These are phyloP conservation scores for Athelia sp. DNA, from an alignment of 1,284 basidiomycete genomes.

Conservation along the genomic window DNA sequence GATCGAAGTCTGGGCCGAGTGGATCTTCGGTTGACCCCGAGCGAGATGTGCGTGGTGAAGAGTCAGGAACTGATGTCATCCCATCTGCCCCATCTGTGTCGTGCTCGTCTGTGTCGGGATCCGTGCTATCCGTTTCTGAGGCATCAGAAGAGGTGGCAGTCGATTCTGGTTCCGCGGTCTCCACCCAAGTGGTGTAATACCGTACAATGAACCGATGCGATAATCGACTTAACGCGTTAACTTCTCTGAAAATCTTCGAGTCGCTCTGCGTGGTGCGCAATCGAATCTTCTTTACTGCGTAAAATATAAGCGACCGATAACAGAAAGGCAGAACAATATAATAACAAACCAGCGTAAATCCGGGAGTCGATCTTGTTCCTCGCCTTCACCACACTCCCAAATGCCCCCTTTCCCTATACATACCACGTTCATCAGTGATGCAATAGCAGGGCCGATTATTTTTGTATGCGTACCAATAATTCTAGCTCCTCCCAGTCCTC, in stretches of 20 bases:
- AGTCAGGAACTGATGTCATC: conserved; percentile 47
- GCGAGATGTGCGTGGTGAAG: conserved; percentile 5
- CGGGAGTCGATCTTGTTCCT: conserved; percentile 75
- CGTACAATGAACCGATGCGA: conserved; percentile 90
- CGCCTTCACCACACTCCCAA: conserved; percentile 93
- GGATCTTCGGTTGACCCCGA: neutral
- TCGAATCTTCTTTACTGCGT: conserved; percentile 82
- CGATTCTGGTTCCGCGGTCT: conserved; percentile 51
- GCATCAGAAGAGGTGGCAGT: conserved; percentile 42
- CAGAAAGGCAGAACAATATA: neutral
- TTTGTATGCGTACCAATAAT: too few relatives aligned
- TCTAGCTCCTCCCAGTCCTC: conserved; percentile 84
- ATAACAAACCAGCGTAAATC: conserved; percentile 61
- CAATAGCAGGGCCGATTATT: too few relatives aligned
- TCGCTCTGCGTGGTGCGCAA: conserved; percentile 78
- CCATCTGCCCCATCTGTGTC: conserved; percentile 33
- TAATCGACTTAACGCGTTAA: conserved; percentile 83
- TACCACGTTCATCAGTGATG: conserved; percentile 1
- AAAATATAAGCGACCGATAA: neutral
- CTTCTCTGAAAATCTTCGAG: conserved; percentile 87
- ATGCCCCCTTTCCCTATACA: conserved; percentile 88
- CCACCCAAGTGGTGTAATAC: conserved; percentile 84
- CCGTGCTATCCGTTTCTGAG: conserved; percentile 31
- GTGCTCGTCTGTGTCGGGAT: conserved; percentile 28
- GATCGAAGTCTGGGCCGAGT: conserved; percentile 19